phyloP scores from a whole-genome alignment of 1,139 yeast genomes.

The Sugiyamaella japonica region DNA sequence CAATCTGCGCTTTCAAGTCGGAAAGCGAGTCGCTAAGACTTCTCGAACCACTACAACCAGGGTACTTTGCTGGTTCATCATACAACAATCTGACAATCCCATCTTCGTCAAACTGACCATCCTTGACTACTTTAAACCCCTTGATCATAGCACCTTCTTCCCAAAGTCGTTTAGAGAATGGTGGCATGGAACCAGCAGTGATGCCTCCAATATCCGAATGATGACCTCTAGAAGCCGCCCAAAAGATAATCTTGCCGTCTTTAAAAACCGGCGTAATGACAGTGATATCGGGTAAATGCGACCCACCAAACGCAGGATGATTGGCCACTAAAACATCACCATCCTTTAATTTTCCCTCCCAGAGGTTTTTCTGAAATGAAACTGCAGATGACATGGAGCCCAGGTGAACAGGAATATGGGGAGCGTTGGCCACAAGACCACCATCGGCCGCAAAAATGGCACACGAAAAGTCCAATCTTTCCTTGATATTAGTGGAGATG shows the following conservation, averaged over 20 bases:
- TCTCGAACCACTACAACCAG: conserved; percentile 64
- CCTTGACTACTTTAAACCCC: conserved; percentile 55
- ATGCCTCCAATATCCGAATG: conserved; percentile 71
- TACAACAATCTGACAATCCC: conserved; percentile 50
- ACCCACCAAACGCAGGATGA: conserved; percentile 80
- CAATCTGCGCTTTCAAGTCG: conserved; percentile 65
- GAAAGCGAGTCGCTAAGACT: conserved; percentile 59
- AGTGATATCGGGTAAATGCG: conserved; percentile 78
- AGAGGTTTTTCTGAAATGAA: conserved; percentile 59
- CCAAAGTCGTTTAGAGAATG: conserved; percentile 58
- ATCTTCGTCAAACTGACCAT: conserved; percentile 57
- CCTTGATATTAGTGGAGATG: conserved; percentile 84
- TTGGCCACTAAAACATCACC: conserved; percentile 79
- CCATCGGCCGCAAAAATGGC: conserved; percentile 77
- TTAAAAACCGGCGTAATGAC: conserved; percentile 80
- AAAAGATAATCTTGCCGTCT: conserved; percentile 51
- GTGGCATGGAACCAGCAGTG: conserved; percentile 67
- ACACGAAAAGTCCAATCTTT: conserved; percentile 80
- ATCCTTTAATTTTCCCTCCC: conserved; percentile 59
- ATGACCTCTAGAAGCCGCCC: conserved; percentile 67
- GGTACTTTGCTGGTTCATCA: conserved; percentile 53
- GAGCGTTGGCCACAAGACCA: conserved; percentile 80
- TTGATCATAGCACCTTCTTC: conserved; percentile 65
- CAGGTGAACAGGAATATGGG: conserved; percentile 83
- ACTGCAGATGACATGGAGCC: conserved; percentile 91